Evolutionary conservation across 2,329 filamentous ascomycete genomes (phyloP).

Genomic region (Colletotrichum brevisporum): DNA sequence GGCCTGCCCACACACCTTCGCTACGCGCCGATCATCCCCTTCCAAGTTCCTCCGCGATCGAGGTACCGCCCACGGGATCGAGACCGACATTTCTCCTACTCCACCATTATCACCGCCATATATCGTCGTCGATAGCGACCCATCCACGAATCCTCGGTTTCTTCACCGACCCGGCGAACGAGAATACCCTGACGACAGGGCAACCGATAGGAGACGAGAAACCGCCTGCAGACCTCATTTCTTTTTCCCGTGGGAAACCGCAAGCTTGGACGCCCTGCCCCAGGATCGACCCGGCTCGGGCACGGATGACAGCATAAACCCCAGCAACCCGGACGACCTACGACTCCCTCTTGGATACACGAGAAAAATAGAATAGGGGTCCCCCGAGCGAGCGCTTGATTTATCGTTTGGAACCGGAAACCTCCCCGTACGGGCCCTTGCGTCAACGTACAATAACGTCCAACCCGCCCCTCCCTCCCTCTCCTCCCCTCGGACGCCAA

Average conservation of each 20-base stretch:
- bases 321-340: slow-evolving; percentile 22
- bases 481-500: background rate
- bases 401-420: slow-evolving; percentile 20
- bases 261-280: slow-evolving; percentile 29
- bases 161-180: background rate
- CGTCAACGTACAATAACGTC: slow-evolving; percentile 25
- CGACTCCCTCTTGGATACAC: slow-evolving; percentile 3
- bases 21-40: slow-evolving; percentile 21
- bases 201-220: background rate
- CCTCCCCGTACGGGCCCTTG: slow-evolving; percentile 15
- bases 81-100: slow-evolving; percentile 5
- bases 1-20: slow-evolving; percentile 2
- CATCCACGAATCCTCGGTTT: background rate
- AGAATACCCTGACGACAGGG: background rate
- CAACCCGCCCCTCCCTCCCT: background rate
- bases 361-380: slow-evolving; percentile 34
- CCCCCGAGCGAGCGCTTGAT: slow-evolving; percentile 23
- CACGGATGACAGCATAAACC: slow-evolving; percentile 40
- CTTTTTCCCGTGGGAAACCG: slow-evolving; percentile 30
- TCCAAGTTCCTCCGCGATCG: slow-evolving; percentile 23
- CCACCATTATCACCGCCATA: slow-evolving; percentile 9
- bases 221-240: slow-evolving; percentile 20
- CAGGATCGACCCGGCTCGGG: slow-evolving; percentile 33
- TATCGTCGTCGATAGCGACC: slow-evolving; percentile 25
- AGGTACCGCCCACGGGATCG: slow-evolving; percentile 31